phyloP scores from a whole-genome alignment of 1,139 yeast genomes.

The Hanseniaspora gamundiae region DNA sequence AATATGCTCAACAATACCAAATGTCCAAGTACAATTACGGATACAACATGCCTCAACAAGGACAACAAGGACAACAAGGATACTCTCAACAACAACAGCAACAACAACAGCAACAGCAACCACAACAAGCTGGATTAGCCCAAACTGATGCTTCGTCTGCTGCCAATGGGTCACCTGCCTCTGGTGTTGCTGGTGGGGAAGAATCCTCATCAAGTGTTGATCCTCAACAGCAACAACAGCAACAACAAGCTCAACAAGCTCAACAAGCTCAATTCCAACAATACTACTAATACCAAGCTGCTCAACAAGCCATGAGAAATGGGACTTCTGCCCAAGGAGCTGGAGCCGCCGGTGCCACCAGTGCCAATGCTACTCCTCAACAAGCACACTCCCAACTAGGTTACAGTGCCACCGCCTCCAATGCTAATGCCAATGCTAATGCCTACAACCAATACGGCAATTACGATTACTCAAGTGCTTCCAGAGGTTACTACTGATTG shows the following conservation, averaged over 20 bases:
- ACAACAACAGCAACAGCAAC: constrained; percentile 15
- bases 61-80: constrained; percentile 10
- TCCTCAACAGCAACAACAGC: constrained; percentile 8
- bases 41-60: constrained; percentile 7
- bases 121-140: constrained; percentile 8
- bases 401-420: constrained; percentile 6
- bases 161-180: neutral
- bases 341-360: neutral
- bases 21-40: constrained; percentile 7
- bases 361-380: constrained; percentile 1
- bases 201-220: constrained; percentile 6
- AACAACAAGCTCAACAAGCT: constrained; percentile 12
- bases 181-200: neutral
- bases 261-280: constrained; percentile 24
- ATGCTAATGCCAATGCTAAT: constrained; percentile 19
- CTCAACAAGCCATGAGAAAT: constrained; percentile 4
- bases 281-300: constrained; percentile 14
- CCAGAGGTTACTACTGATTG: constrained; percentile 22
- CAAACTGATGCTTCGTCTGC: neutral
- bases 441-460: constrained; percentile 13
- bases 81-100: constrained; percentile 12
- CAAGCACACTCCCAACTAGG: constrained; percentile 1
- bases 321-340: neutral
- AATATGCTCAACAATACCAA: constrained; percentile 4
- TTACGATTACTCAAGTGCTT: constrained; percentile 17